phyloP scores from a whole-genome alignment of 768 basidiomycete species.

The Candolleomyces eurysporus region DNA sequence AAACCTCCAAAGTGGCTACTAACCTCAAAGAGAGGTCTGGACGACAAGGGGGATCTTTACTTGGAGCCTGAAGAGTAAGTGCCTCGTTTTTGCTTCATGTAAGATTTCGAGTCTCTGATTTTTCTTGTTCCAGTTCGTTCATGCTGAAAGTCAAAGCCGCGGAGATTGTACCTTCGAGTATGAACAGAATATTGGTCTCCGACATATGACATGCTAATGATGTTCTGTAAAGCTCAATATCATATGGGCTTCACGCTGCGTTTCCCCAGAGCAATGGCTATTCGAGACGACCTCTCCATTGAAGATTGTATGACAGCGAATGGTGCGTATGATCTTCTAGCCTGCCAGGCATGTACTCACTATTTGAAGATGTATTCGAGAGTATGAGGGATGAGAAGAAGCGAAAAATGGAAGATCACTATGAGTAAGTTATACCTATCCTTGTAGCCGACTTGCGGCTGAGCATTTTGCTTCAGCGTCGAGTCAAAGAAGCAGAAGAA shows the following conservation, averaged over 20 bases:
- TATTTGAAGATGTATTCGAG: constrained; percentile 52
- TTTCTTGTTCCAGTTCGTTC: constrained; percentile 70
- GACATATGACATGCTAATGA: neutral
- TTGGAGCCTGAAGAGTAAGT: constrained; percentile 84
- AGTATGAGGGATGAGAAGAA: constrained; percentile 63
- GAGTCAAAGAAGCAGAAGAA: constrained; percentile 61
- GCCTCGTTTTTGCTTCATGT: neutral
- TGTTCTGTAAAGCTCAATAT: constrained; percentile 62
- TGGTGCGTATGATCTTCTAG: constrained; percentile 35
- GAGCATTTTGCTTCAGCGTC: constrained; percentile 20
- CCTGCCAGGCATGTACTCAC: neutral
- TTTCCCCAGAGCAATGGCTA: constrained; percentile 82
- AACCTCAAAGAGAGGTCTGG: constrained; percentile 56
- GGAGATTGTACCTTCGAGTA: constrained; percentile 79
- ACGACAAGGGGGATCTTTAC: constrained; percentile 90
- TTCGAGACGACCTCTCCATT: constrained; percentile 74
- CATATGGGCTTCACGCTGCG: constrained; percentile 88
- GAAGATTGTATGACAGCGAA: constrained; percentile 73
- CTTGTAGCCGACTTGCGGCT: neutral
- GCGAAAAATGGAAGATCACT: constrained; percentile 57
- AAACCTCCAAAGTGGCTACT: constrained; percentile 68
- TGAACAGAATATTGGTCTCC: neutral
- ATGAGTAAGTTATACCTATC: constrained; percentile 31
- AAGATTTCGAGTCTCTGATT: neutral
- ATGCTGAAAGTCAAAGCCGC: constrained; percentile 92